phyloP scores from a whole-genome alignment of 2,329 filamentous ascomycete species.

The Hypoxylon sp. region DNA sequence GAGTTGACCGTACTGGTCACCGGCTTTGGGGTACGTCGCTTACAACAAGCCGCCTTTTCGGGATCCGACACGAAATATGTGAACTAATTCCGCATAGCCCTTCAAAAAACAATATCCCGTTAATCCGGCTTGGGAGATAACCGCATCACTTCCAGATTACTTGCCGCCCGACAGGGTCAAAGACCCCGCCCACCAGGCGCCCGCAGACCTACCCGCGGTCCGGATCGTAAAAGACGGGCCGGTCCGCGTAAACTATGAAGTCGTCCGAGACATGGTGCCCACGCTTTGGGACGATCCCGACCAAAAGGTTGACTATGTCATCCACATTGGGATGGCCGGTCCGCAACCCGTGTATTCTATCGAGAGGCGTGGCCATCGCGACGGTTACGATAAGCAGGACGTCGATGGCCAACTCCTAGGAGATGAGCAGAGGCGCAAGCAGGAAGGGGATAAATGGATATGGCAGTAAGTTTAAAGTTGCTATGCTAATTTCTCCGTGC shows the following conservation, averaged over 20 bases:
- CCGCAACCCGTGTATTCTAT: constrained; percentile 75
- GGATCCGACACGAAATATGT: not conserved
- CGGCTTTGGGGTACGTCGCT: constrained; percentile 69
- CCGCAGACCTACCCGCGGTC: constrained; percentile 62
- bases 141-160: constrained; percentile 74
- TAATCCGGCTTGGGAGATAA: constrained; percentile 88
- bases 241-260: constrained; percentile 79
- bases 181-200: constrained; percentile 56
- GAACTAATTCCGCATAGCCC: constrained; percentile 67
- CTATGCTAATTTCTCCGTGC: not conserved
- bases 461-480: constrained; percentile 59
- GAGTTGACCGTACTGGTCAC: constrained; percentile 73
- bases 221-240: constrained; percentile 75
- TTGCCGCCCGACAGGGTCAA: constrained; percentile 69
- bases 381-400: constrained; percentile 79
- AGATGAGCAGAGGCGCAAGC: constrained; percentile 61
- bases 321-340: constrained; percentile 88
- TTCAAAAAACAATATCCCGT: constrained; percentile 79
- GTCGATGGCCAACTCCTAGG: constrained; percentile 75
- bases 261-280: constrained; percentile 75
- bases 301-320: constrained; percentile 69
- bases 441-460: constrained; percentile 63
- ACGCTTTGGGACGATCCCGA: constrained; percentile 68
- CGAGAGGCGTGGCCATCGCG: constrained; percentile 78
- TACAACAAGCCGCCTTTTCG: constrained; percentile 42